Evolutionary conservation across 371 early-diverging fungal species (phyloP).

Genomic region (Circinella umbellata): DNA sequence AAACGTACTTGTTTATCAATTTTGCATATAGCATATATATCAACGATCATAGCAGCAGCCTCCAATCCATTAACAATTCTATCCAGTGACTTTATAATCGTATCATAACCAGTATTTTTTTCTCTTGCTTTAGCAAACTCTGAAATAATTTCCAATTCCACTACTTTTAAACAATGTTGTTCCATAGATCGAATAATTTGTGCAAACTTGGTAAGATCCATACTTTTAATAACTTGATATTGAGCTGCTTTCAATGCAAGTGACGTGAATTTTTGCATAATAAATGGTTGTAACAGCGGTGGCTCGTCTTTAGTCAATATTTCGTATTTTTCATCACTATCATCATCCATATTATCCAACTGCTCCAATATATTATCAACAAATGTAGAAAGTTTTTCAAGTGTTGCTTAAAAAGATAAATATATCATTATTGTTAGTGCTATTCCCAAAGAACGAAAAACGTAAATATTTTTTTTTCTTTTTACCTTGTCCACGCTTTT

Average conservation of each 20-base stretch:
- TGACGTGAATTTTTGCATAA: slow-evolving; percentile 6
- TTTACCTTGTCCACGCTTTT: slow-evolving; percentile 13
- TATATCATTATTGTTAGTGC: background rate
- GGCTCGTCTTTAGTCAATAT: slow-evolving; percentile 1
- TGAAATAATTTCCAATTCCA: slow-evolving; percentile 7
- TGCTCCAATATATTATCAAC: slow-evolving; percentile 9
- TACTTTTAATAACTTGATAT: background rate
- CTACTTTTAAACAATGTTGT: background rate
- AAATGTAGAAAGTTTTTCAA: slow-evolving; percentile 7
- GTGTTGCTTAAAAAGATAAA: background rate
- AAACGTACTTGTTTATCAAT: slow-evolving; percentile 32
- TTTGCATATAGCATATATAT: slow-evolving; percentile 31
- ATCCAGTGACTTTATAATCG: slow-evolving; percentile 5
- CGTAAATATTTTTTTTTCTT: background rate
- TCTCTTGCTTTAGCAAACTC: slow-evolving; percentile 7
- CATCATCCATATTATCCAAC: slow-evolving; percentile 10
- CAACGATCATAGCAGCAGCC: slow-evolving; percentile 29
- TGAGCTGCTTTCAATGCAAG: background rate
- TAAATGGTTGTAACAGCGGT: background rate
- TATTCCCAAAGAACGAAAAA: background rate
- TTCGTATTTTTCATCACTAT: background rate
- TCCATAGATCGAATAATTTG: slow-evolving; percentile 6
- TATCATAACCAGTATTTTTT: background rate
- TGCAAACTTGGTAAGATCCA: background rate
- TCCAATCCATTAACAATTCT: slow-evolving; percentile 27